Percentiles rank a stretch among this genome's conserved stretches.
These are phyloP conservation scores for Septoria petroselini DNA, from an alignment of 2,329 filamentous ascomycete genomes.

Conservation along the genomic window DNA sequence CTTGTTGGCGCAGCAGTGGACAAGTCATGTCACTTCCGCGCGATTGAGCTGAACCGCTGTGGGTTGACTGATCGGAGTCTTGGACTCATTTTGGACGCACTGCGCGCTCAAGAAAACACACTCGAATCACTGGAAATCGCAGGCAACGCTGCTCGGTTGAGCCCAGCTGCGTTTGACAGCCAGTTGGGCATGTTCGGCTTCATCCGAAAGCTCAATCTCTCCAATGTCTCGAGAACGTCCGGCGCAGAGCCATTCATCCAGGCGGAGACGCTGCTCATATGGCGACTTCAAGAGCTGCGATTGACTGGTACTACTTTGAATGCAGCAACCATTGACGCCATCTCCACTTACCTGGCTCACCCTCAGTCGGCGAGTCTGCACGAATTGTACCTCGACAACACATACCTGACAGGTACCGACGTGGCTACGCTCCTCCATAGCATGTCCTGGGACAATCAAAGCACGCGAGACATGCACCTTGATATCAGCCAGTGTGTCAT, in stretches of 20 bases:
- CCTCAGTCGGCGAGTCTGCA: constrained; percentile 57
- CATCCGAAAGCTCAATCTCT: constrained; percentile 64
- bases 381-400: constrained; percentile 64
- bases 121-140: constrained; percentile 66
- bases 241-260: constrained; percentile 62
- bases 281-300: constrained; percentile 64
- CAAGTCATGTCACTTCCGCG: constrained; percentile 61
- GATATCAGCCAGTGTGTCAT: constrained; percentile 64
- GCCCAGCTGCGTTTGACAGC: constrained; percentile 61
- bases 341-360: constrained; percentile 57
- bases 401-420: constrained; percentile 62
- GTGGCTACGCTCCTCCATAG: constrained; percentile 64
- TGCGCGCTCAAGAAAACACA: constrained; percentile 63
- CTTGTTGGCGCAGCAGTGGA: constrained; percentile 67
- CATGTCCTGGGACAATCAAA: constrained; percentile 50
- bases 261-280: constrained; percentile 63
- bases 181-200: constrained; percentile 65
- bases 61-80: constrained; percentile 57
- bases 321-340: constrained; percentile 61
- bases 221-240: constrained; percentile 61
- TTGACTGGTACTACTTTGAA: constrained; percentile 63
- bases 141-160: constrained; percentile 63
- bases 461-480: constrained; percentile 58
- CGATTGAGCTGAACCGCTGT: constrained; percentile 65
- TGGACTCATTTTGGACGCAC: constrained; percentile 61